Evolutionary conservation across 495 filamentous ascomycete species (phyloP).

Genomic region (Lichenothelia convexa): DNA sequence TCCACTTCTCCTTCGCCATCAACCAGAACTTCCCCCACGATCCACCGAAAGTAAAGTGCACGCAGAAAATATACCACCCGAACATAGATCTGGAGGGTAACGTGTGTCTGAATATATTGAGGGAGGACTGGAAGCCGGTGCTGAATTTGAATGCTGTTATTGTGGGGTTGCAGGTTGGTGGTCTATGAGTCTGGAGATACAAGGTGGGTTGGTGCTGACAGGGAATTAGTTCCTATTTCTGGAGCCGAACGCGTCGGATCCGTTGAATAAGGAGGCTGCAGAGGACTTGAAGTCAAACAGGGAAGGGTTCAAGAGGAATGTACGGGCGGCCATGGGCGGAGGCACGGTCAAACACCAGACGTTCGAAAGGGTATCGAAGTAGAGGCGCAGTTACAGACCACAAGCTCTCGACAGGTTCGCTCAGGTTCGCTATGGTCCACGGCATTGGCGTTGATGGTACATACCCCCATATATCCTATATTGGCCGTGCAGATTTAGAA

Average conservation of each 20-base stretch:
- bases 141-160: constrained; percentile 93
- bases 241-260: constrained; percentile 89
- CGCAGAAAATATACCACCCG: constrained; percentile 96
- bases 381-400: too few species aligned
- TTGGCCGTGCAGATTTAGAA: too few species aligned
- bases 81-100: constrained; percentile 98
- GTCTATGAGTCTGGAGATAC: too few species aligned
- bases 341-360: constrained; percentile 50
- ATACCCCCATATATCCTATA: too few species aligned
- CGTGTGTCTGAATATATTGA: constrained; percentile 88
- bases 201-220: too few species aligned
- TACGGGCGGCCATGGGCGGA: constrained; percentile 63
- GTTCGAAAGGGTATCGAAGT: constrained; percentile 59
- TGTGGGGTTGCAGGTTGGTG: constrained; percentile 64
- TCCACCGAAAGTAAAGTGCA: constrained; percentile 93
- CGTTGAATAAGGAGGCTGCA: constrained; percentile 95
- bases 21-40: constrained; percentile 93
- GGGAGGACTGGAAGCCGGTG: constrained; percentile 98
- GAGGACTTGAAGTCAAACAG: constrained; percentile 72
- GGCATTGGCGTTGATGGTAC: too few species aligned
- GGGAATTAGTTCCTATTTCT: constrained; percentile 71
- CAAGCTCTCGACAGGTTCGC: too few species aligned
- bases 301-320: constrained; percentile 82
- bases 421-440: too few species aligned
- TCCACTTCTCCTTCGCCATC: constrained; percentile 82